These are phyloP conservation scores for Excoecaria agallocha DNA, from an alignment of 345 rosid species.

Conservation along the genomic window DNA sequence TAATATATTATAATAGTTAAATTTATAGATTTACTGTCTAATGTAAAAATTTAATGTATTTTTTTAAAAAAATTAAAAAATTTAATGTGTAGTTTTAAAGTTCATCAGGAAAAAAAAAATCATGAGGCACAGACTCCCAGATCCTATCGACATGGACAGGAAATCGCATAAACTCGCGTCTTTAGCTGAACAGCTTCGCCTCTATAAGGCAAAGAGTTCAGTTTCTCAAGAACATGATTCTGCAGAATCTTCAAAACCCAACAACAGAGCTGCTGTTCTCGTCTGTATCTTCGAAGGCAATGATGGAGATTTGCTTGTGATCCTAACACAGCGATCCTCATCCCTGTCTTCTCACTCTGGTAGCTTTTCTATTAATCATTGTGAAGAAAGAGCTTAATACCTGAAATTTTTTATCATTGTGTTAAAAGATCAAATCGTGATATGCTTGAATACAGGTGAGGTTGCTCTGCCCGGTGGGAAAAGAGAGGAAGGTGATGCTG, in stretches of 20 bases:
- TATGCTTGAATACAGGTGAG: slow-evolving; percentile 30
- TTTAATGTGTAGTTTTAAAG: no score
- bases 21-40: no score
- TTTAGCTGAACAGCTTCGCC: slow-evolving; percentile 24
- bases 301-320: slow-evolving; percentile 27
- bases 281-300: slow-evolving; percentile 31
- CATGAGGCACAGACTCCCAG: no score
- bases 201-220: slow-evolving; percentile 4
- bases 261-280: slow-evolving; percentile 34
- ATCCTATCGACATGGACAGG: neutral
- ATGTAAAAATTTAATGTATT: no score
- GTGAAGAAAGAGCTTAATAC: no score
- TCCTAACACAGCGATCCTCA: slow-evolving; percentile 33
- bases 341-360: slow-evolving; percentile 34
- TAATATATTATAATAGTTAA: no score
- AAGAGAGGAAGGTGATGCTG: slow-evolving; percentile 38
- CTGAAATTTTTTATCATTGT: neutral
- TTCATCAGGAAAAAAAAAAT: no score
- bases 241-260: slow-evolving; percentile 16
- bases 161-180: slow-evolving; percentile 10
- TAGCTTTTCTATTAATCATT: neutral
- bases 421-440: neutral
- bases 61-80: no score
- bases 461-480: slow-evolving; percentile 51
- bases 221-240: neutral